phyloP scores from a whole-genome alignment of 2,329 filamentous ascomycete genomes.

The Penicillium brevicompactum region DNA sequence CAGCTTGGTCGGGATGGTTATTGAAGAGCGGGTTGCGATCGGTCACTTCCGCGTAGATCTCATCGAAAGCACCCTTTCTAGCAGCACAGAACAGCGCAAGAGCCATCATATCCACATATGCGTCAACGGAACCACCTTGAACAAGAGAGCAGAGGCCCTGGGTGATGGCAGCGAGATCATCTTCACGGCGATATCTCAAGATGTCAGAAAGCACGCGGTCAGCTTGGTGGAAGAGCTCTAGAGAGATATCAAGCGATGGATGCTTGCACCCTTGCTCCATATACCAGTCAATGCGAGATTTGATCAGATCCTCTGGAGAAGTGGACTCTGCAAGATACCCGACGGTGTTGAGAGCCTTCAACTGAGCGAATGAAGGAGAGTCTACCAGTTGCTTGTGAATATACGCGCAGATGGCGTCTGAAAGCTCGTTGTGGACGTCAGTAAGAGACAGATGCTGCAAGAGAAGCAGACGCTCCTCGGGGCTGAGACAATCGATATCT shows the following conservation, averaged over 20 bases:
- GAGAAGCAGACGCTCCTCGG: conserved; percentile 43
- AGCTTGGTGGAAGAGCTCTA: conserved; percentile 43
- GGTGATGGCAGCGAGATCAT: conserved; percentile 41
- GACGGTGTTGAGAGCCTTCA: conserved; percentile 42
- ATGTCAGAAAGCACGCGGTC: conserved; percentile 32
- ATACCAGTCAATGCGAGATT: conserved; percentile 47
- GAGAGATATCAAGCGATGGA: conserved; percentile 35
- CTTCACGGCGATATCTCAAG: conserved; percentile 31
- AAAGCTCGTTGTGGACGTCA: conserved; percentile 30
- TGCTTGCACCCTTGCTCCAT: conserved; percentile 39
- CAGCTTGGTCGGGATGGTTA: conserved; percentile 63
- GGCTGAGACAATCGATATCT: conserved; percentile 47
- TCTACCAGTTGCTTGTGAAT: conserved; percentile 41
- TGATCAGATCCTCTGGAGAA: conserved; percentile 38
- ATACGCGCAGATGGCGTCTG: conserved; percentile 34
- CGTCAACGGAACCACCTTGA: conserved; percentile 40
- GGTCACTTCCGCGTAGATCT: conserved; percentile 64
- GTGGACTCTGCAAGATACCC: conserved; percentile 46
- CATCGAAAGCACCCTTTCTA: conserved; percentile 60
- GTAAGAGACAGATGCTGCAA: conserved; percentile 41
- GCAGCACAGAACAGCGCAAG: conserved; percentile 61
- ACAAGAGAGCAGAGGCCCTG: conserved; percentile 39
- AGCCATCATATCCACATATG: conserved; percentile 57
- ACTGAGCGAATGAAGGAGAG: conserved; percentile 40
- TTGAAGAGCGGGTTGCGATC: conserved; percentile 65